Conservation (phyloP, 1,284 basidiomycete genomes). For the Trichosporon faecale region DNA sequence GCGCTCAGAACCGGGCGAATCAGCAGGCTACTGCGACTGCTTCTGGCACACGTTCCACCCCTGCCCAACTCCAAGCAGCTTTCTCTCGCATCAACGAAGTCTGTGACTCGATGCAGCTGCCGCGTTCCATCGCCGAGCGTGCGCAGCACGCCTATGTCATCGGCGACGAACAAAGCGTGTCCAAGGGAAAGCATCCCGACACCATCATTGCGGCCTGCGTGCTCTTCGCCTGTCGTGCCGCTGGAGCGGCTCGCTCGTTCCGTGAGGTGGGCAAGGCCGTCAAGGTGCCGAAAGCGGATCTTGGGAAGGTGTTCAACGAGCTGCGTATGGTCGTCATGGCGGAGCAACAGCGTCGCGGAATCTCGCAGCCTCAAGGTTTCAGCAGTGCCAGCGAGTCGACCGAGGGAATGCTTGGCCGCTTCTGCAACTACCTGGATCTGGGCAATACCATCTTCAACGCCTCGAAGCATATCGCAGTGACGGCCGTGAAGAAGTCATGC, state of each 20-base stretch:
- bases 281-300: constrained; percentile 86
- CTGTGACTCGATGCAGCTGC: constrained; percentile 88
- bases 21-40: constrained; percentile 57
- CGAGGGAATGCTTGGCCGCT: constrained; percentile 86
- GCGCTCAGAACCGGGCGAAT: constrained; percentile 69
- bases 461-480: constrained; percentile 77
- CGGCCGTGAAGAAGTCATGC: constrained; percentile 76
- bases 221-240: constrained; percentile 94
- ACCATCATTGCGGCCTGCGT: constrained; percentile 97
- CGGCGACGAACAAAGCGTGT: constrained; percentile 83
- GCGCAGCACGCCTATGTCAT: constrained; percentile 92
- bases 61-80: constrained; percentile 86
- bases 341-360: constrained; percentile 15
- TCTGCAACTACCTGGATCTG: constrained; percentile 71
- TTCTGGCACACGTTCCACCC: constrained; percentile 70
- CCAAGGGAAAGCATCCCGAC: constrained; percentile 81
- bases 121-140: constrained; percentile 68
- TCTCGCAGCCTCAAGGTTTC: constrained; percentile 20
- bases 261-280: constrained; percentile 92
- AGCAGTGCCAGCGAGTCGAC: constrained; percentile 59
- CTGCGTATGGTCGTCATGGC: constrained; percentile 32
- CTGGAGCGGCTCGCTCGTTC: constrained; percentile 89
- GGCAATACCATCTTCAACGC: constrained; percentile 54
- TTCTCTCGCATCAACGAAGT: constrained; percentile 92
- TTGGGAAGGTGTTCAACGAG: constrained; percentile 81